phyloP scores from a whole-genome alignment of 495 filamentous ascomycete genomes.

The Pyrenula massariospora region DNA sequence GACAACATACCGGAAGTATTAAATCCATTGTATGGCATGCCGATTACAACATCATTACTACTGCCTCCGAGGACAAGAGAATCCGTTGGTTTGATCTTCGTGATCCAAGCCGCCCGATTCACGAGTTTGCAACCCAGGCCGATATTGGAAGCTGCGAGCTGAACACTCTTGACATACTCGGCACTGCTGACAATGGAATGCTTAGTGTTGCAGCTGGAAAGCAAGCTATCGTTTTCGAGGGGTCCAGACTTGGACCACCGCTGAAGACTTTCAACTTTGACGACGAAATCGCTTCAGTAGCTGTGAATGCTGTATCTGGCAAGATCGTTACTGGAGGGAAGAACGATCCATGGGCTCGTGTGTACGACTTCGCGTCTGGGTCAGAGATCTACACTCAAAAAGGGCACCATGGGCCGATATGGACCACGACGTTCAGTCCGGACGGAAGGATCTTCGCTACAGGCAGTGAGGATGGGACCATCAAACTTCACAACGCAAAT shows the following conservation, averaged over 20 bases:
- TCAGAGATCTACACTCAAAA: slow-evolving; percentile 68
- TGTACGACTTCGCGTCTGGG: slow-evolving; percentile 75
- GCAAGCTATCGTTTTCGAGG: slow-evolving; percentile 84
- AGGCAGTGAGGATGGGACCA: slow-evolving; percentile 92
- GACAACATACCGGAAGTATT: slow-evolving; percentile 74
- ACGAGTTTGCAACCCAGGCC: slow-evolving; percentile 65
- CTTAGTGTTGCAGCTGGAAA: slow-evolving; percentile 64
- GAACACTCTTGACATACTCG: slow-evolving; percentile 33
- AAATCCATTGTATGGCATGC: slow-evolving; percentile 88
- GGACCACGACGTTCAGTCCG: slow-evolving; percentile 87
- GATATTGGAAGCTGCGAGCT: slow-evolving; percentile 84
- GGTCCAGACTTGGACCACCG: slow-evolving; percentile 51
- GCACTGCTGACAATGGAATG: slow-evolving; percentile 29
- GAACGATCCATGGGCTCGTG: slow-evolving; percentile 86
- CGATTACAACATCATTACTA: slow-evolving; percentile 79
- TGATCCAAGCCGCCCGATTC: slow-evolving; percentile 48
- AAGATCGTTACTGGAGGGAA: slow-evolving; percentile 80
- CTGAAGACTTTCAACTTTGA: slow-evolving; percentile 65
- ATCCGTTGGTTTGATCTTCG: slow-evolving; percentile 92
- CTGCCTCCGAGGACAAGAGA: slow-evolving; percentile 78
- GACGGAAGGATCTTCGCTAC: slow-evolving; percentile 94
- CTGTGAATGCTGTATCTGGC: slow-evolving; percentile 66
- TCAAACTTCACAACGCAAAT: slow-evolving; percentile 81
- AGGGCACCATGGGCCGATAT: slow-evolving; percentile 94
- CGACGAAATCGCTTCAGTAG: slow-evolving; percentile 82